Evolutionary conservation across 2,329 filamentous ascomycete genomes (phyloP).

Genomic region (Cordyceps tenuipes): DNA sequence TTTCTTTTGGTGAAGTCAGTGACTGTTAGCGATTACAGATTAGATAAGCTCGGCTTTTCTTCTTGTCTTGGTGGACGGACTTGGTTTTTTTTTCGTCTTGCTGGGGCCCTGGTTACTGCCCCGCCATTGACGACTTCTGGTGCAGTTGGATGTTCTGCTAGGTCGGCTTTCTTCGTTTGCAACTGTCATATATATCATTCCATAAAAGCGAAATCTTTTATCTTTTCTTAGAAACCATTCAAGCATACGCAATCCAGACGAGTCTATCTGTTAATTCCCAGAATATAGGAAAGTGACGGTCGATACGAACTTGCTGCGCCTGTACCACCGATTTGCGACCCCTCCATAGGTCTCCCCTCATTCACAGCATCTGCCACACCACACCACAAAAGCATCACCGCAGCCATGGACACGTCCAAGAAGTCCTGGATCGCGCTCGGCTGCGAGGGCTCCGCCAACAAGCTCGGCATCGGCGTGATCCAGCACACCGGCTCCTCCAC

Average conservation of each 20-base stretch:
- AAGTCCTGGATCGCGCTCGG: slow-evolving; percentile 46
- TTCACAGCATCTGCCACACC: background rate
- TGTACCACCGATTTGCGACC: no score
- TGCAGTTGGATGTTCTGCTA: no score
- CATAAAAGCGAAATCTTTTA: no score
- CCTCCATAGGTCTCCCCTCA: background rate
- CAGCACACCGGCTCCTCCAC: slow-evolving; percentile 54
- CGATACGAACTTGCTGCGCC: no score
- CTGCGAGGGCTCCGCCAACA: slow-evolving; percentile 92
- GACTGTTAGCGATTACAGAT: slow-evolving; percentile 10
- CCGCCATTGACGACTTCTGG: slow-evolving; percentile 1
- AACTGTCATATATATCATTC: no score
- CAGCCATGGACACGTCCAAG: slow-evolving; percentile 22
- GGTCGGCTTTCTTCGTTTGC: no score
- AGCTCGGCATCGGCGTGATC: slow-evolving; percentile 90
- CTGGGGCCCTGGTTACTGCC: background rate
- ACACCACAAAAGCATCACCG: background rate
- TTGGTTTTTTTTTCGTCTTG: background rate
- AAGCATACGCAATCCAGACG: no score
- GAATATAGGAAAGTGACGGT: no score
- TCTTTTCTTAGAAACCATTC: no score
- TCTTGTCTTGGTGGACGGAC: background rate
- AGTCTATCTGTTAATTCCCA: no score
- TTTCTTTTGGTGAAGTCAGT: background rate
- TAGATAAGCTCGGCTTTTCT: slow-evolving; percentile 5